These are phyloP conservation scores for Pichia sporocuriosa DNA, from an alignment of 805 yeast genomes.

Conservation along the genomic window DNA sequence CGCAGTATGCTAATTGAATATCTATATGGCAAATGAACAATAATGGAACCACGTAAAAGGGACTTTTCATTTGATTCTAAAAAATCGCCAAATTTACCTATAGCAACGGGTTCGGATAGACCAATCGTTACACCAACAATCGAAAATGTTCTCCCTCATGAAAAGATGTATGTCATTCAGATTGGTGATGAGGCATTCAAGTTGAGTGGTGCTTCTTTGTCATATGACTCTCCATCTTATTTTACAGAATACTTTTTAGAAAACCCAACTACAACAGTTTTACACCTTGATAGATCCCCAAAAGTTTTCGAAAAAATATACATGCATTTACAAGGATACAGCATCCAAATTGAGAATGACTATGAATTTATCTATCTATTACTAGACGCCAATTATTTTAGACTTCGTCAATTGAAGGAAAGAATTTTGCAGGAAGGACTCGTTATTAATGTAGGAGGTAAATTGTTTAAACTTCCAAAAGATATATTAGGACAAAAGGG, in stretches of 20 bases:
- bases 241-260: constrained; percentile 64
- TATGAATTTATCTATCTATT: constrained; percentile 54
- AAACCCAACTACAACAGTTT: constrained; percentile 31
- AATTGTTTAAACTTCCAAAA: constrained; percentile 52
- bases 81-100: background rate
- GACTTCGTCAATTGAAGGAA: constrained; percentile 48
- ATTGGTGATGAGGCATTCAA: constrained; percentile 58
- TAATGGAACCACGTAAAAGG: too few species aligned
- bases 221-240: constrained; percentile 83
- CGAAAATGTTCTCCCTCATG: constrained; percentile 56
- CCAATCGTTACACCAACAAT: constrained; percentile 23
- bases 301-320: constrained; percentile 58
- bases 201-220: constrained; percentile 77
- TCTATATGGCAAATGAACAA: too few species aligned
- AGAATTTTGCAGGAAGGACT: constrained; percentile 47
- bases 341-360: constrained; percentile 52
- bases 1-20: too few species aligned
- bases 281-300: constrained; percentile 70
- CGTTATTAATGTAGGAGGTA: constrained; percentile 52
- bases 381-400: constrained; percentile 68
- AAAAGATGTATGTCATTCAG: constrained; percentile 60
- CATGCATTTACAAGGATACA: constrained; percentile 76
- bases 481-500: constrained; percentile 52
- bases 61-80: too few species aligned
- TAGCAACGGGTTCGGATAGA: background rate